Percentiles rank a stretch among this genome's conserved stretches.
Conservation (phyloP, 352 stramenopile genomes). For the Elongisporangium senticosum region DNA sequence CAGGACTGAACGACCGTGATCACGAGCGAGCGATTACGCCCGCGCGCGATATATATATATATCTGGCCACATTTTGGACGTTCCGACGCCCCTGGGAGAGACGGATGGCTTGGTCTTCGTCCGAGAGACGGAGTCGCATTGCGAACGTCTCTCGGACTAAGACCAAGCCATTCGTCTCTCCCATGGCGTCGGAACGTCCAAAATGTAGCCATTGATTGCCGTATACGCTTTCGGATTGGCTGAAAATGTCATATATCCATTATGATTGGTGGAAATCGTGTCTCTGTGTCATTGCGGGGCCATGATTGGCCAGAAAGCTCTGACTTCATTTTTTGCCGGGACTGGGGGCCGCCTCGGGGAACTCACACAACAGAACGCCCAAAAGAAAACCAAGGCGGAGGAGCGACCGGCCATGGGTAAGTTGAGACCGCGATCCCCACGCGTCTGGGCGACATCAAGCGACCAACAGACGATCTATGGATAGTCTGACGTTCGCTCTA, state of each 20-base stretch:
- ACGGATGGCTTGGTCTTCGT: no score
- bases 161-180: neutral
- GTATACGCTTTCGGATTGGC: neutral
- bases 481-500: neutral
- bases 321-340: neutral
- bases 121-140: no score
- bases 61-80: no score
- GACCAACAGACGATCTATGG: neutral
- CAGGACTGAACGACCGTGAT: no score
- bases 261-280: neutral
- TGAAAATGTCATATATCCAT: neutral
- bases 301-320: neutral
- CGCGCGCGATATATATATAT: no score
- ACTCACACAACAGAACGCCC: neutral
- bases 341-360: neutral
- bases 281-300: neutral
- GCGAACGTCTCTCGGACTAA: neutral
- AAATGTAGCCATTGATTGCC: neutral
- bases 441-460: no score
- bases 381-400: neutral
- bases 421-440: neutral
- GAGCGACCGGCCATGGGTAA: neutral
- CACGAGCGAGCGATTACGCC: no score
- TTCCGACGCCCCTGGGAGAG: no score
- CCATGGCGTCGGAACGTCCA: neutral